Conservation (phyloP, 2,329 filamentous ascomycete genomes). For the Cercospora zeae-maydis region DNA sequence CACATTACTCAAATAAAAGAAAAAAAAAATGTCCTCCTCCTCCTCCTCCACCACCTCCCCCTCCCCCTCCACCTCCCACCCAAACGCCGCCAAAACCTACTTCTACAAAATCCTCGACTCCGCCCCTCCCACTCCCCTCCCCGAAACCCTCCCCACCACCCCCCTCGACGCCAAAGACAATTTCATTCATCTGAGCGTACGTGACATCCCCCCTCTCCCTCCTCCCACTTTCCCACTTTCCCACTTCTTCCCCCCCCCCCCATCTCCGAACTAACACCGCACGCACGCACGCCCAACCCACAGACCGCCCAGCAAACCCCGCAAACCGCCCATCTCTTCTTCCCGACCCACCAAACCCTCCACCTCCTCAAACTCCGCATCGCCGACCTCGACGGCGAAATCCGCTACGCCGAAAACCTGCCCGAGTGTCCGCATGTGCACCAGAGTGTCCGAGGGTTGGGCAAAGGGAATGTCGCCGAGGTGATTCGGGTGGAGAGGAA, state of each 20-base stretch:
- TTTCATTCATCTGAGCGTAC: constrained; percentile 24
- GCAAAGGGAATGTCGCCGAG: constrained; percentile 25
- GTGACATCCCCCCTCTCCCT: neutral
- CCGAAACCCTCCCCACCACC: constrained; percentile 26
- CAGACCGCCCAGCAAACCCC: constrained; percentile 31
- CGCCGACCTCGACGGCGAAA: constrained; percentile 24
- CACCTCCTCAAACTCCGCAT: constrained; percentile 29
- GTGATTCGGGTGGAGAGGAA: constrained; percentile 26
- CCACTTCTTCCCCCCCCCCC: too few species aligned
- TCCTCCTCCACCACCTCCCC: neutral
- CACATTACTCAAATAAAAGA: neutral
- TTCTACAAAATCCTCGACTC: constrained; percentile 34
- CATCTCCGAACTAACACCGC: too few species aligned
- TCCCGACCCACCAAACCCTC: constrained; percentile 19
- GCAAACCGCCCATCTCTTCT: constrained; percentile 31
- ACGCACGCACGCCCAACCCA: too few species aligned
- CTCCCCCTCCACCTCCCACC: constrained; percentile 7
- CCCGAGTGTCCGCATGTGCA: constrained; percentile 29
- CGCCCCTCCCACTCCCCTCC: constrained; percentile 25
- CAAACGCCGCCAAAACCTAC: constrained; percentile 20
- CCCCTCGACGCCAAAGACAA: constrained; percentile 29
- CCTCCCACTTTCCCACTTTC: neutral
- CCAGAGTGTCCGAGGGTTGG: constrained; percentile 23
- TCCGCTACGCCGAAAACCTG: constrained; percentile 21
- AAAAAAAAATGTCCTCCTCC: neutral